Base-by-base conservation (phyloP, 208 protist species). In the Crithidia thermophila region DNA sequence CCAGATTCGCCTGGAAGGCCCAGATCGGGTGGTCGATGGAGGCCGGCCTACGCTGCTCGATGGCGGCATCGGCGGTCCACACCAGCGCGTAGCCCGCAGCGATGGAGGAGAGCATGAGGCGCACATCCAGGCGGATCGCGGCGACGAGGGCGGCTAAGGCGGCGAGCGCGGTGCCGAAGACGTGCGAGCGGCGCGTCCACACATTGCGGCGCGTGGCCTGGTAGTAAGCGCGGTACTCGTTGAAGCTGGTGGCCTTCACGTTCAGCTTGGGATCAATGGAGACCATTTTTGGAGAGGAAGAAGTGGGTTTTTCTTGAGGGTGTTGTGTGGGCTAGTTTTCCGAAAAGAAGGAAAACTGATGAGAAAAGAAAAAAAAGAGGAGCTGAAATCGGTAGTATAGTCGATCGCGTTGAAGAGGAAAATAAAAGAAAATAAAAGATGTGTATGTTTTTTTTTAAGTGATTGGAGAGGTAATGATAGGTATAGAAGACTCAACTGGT, bases 171-270 rank as follows among this genome's bases (percentile, higher is more conserved):
- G 79, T 81, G 33, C 77, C 84, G 33, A 75, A 31, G 0, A 90
- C 18, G 72, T 87, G 84, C 39, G 59, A 46, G 49, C 84, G 84
- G 33, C 72, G 75, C 31, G 67, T 79, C 53, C 65, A 74, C 27
- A 72, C 13, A 25, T 79, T 71, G 63, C 69, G 62, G 69, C 80
- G 75, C 49, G 78, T 79, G 4, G 69, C 45, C 14, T 80, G 36
- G 69, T 87, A 87, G 64, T 73, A 82, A 16, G 76, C 49, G 58
- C 83, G 77, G 50, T 85, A 90, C 79, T 87, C 84, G 40, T 76
- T 69, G 65, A 72, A 74, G 75, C 45, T 81, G 51, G 53, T 75
- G 20, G 69, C 72, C 9, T 27, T 72, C 13, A 87, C 47, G 46
- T 85, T 43, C 33, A 87, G 39, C 55, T 81, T 77, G 6, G 68